Conservation (phyloP, 768 basidiomycete species). For the Tulasnella sp. region DNA sequence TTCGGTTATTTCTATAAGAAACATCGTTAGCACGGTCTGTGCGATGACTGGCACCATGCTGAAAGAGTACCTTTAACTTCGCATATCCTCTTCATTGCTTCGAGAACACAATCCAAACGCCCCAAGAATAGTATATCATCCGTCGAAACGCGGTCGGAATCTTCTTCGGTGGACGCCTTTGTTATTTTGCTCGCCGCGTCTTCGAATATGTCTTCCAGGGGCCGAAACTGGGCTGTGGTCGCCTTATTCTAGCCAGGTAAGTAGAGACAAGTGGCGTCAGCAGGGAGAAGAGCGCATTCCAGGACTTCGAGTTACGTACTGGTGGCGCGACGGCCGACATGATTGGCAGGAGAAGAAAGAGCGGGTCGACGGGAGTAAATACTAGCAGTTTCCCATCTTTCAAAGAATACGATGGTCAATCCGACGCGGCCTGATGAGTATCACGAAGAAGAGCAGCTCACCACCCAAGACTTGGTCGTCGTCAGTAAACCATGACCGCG, state of each 20-base stretch:
- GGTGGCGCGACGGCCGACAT: conserved; percentile 40
- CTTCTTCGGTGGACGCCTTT: conserved; percentile 30
- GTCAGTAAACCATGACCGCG: conserved; percentile 79
- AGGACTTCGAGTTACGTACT: neutral
- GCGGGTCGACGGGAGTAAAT: conserved; percentile 79
- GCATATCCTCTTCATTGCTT: conserved; percentile 59
- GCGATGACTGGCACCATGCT: neutral
- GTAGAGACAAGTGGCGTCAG: neutral
- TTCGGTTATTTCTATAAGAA: conserved; percentile 53
- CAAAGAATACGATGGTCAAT: conserved; percentile 14
- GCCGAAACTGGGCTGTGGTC: conserved; percentile 52
- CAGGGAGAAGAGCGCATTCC: conserved; percentile 10
- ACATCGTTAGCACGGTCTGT: neutral
- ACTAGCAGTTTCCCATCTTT: conserved; percentile 81
- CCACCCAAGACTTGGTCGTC: conserved; percentile 62
- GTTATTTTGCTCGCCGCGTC: conserved; percentile 47
- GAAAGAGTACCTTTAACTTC: conserved; percentile 68
- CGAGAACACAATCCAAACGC: conserved; percentile 51
- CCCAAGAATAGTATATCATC: conserved; percentile 56
- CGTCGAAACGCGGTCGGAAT: conserved; percentile 25
- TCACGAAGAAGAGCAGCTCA: conserved; percentile 28
- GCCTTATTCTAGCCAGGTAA: conserved; percentile 32
- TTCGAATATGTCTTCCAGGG: conserved; percentile 77
- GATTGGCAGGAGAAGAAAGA: conserved; percentile 72
- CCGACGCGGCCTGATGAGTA: neutral